Evolutionary conservation across 306 rosid species (phyloP), one percentile per base, ranked within the genome.

Genomic region (Delonix regia): DNA sequence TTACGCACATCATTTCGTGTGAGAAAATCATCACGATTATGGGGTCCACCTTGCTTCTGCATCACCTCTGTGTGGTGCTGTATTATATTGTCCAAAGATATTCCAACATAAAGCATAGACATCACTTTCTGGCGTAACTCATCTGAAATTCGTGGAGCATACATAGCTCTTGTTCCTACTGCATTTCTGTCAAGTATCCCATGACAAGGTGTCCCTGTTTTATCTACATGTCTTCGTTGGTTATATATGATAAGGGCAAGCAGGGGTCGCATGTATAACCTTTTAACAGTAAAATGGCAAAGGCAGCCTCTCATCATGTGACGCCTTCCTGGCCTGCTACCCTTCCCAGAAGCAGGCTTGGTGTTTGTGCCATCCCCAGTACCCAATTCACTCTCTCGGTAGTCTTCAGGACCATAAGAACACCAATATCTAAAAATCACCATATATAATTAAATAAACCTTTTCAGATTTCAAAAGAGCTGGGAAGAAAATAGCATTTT

Each of bases 291-390:
- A 65, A 92, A 92, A 81, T 90, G 97, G 72, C 96, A 92, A 41
- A 87, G 91, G 78, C 96, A 92, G 12, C 94, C 97, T 82, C 97
- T 86, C 96, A 87, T 87, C 96, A 87, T 92, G 83, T 92, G 97
- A 67, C 93, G 96, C 85, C 97, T 78, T 71, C 97, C 96, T 5
- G 93, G 96, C 83, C 97, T 83, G 85, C 93, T 92, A 63, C 93
- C 93, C 86, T 90, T 92, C 78, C 95, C 97, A 1, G 96, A 87
- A 56, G 89, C 82, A 66, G 93, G 96, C 74, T 88, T 92, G 56
- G 76, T 28, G 75, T 77, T 86, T 71, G 83, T 76, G 49, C 84
- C 80, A 76, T 86, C 87, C 53, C 77, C 86, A 21, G 71, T 10
- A 68, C 81, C 66, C 9, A 81, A 78, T 27, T 89, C 89, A 45